A percentile compares a stretch with the other conserved stretches of the same genome.
Evolutionary conservation across 257 asterid genomes (phyloP).

Genomic region (Nicotiana benthamiana): DNA sequence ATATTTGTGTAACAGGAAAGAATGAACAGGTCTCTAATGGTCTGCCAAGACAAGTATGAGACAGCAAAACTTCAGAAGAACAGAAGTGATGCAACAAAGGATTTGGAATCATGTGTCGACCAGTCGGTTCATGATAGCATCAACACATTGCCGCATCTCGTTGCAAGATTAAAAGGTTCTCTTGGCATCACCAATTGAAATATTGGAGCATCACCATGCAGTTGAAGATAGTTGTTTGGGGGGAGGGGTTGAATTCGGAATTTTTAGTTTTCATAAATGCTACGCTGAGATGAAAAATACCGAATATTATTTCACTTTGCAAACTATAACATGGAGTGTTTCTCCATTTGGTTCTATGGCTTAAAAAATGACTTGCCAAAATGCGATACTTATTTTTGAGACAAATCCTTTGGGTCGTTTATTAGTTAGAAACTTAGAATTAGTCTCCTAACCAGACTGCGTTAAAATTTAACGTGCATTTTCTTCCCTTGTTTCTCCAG

Average conservation of each 20-base stretch:
- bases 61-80: constrained; percentile 48
- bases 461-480: no score
- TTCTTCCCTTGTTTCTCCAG: no score
- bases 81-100: constrained; percentile 28
- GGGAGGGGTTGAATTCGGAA: not conserved
- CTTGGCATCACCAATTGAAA: constrained; percentile 33
- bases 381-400: no score
- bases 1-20: constrained; percentile 40
- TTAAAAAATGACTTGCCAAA: no score
- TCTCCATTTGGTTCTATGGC: no score
- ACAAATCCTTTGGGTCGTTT: no score
- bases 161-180: constrained; percentile 51
- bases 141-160: constrained; percentile 56
- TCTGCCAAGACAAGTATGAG: constrained; percentile 89
- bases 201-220: not conserved
- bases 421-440: no score
- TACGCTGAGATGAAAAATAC: not conserved
- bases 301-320: not conserved
- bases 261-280: not conserved
- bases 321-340: not conserved
- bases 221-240: not conserved
- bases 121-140: constrained; percentile 54
- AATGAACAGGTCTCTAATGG: constrained; percentile 58
- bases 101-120: constrained; percentile 74
- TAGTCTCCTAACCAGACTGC: no score